Percentiles rank a stretch among this genome's conserved stretches.
Evolutionary conservation across 768 basidiomycete species (phyloP).

Genomic region (Amanita molliuscula): DNA sequence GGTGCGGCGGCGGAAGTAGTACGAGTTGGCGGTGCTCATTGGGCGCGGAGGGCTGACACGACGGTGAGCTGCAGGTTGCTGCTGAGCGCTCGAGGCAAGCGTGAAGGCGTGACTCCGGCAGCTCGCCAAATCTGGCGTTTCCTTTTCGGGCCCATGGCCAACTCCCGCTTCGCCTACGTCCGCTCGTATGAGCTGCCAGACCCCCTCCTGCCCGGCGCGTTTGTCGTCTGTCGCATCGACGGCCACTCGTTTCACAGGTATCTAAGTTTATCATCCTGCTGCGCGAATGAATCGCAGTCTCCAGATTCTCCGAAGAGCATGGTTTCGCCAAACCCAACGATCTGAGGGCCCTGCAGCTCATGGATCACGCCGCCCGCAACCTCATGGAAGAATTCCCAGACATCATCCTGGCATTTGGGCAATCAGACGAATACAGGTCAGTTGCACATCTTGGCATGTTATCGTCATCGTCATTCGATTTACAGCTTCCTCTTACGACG

Average conservation of each 20-base stretch:
- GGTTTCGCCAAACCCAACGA: conserved; percentile 89
- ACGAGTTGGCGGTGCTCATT: conserved; percentile 32
- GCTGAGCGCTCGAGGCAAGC: not conserved
- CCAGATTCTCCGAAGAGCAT: conserved; percentile 80
- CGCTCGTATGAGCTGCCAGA: conserved; percentile 85
- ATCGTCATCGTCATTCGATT: conserved; percentile 1
- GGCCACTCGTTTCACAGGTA: conserved; percentile 93
- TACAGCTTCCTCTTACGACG: conserved; percentile 79
- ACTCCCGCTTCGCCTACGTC: conserved; percentile 89
- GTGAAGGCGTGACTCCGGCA: conserved; percentile 4
- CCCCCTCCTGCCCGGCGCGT: conserved; percentile 71
- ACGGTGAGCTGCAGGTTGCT: conserved; percentile 1
- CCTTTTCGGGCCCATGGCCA: conserved; percentile 54
- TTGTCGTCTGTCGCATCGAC: conserved; percentile 79
- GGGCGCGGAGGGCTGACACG: not conserved
- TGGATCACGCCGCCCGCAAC: conserved; percentile 81
- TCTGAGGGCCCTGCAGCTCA: conserved; percentile 70
- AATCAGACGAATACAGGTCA: conserved; percentile 96
- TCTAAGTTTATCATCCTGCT: not conserved
- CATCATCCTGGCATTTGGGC: conserved; percentile 82
- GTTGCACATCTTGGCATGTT: conserved; percentile 8
- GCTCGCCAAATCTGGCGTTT: not conserved
- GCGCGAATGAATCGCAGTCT: not conserved
- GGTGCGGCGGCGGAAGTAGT: conserved; percentile 57
- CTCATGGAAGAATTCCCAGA: conserved; percentile 81